phyloP scores from a whole-genome alignment of 257 asterid genomes.

The Gynochthodes officinalis region DNA sequence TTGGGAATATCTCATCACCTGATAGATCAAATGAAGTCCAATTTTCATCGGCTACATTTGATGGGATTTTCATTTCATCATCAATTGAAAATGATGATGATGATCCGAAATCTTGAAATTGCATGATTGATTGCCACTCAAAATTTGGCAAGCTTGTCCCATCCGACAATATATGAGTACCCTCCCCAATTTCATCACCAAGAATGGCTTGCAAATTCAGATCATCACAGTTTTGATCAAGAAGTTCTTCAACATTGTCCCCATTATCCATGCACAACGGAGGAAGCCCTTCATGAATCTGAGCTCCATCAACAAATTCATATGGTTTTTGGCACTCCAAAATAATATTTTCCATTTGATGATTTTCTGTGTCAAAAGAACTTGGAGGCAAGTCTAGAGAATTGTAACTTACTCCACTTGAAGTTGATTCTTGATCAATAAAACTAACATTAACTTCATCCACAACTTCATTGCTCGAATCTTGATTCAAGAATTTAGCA shows the following conservation, averaged over 20 bases:
- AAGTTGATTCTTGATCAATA: constrained; percentile 31
- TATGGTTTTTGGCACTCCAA: constrained; percentile 28
- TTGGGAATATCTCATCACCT: constrained; percentile 41
- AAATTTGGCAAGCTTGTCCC: constrained; percentile 34
- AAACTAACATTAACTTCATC: constrained; percentile 16
- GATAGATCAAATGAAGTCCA: constrained; percentile 66
- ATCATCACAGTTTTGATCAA: constrained; percentile 30
- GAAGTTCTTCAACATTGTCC: constrained; percentile 33
- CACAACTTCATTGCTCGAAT: constrained; percentile 14
- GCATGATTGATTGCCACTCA: constrained; percentile 37
- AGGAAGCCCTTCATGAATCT: constrained; percentile 16
- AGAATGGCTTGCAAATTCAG: constrained; percentile 43
- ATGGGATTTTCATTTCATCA: constrained; percentile 37
- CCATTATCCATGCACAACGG: constrained; percentile 1
- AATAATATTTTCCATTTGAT: constrained; percentile 29
- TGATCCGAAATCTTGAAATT: constrained; percentile 54
- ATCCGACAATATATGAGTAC: constrained; percentile 34
- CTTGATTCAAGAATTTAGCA: constrained; percentile 57
- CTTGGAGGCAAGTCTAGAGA: constrained; percentile 30
- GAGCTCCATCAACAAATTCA: constrained; percentile 26
- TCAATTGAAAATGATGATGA: constrained; percentile 37
- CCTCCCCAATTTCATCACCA: constrained; percentile 35
- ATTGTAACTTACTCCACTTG: constrained; percentile 40
- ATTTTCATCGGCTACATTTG: constrained; percentile 35
- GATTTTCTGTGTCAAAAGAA: constrained; percentile 31